These are phyloP conservation scores for Saturnispora galanensis DNA, from an alignment of 805 yeast species.

Conservation along the genomic window DNA sequence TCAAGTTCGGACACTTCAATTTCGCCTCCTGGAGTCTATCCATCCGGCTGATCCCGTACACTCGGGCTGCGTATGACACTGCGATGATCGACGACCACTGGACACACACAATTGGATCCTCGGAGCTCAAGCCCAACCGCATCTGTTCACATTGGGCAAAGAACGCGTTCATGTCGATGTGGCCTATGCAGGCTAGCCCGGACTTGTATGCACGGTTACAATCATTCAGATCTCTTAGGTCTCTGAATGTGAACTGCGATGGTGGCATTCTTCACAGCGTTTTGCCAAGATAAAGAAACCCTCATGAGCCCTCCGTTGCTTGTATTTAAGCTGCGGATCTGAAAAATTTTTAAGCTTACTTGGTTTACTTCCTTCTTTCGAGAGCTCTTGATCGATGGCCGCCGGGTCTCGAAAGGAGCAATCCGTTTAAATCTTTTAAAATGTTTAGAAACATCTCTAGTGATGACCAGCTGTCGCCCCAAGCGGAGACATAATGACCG, in stretches of 20 bases:
- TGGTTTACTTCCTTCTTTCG: not conserved
- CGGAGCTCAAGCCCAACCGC: slow-evolving; percentile 49
- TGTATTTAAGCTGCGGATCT: not conserved
- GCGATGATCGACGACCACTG: slow-evolving; percentile 92
- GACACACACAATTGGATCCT: slow-evolving; percentile 85
- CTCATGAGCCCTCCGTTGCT: slow-evolving; percentile 2
- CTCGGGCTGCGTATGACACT: slow-evolving; percentile 81
- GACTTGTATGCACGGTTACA: slow-evolving; percentile 42
- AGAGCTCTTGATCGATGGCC: not conserved
- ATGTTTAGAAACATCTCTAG: slow-evolving; percentile 7
- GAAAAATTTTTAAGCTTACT: not conserved
- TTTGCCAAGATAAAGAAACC: not conserved
- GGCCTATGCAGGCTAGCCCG: slow-evolving; percentile 71
- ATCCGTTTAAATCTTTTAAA: not conserved
- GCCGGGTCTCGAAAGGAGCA: not conserved
- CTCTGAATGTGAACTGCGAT: slow-evolving; percentile 39
- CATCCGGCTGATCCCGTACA: slow-evolving; percentile 72
- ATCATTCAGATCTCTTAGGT: slow-evolving; percentile 40
- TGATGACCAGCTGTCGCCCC: slow-evolving; percentile 75
- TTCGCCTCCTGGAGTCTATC: slow-evolving; percentile 60
- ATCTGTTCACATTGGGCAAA: slow-evolving; percentile 91
- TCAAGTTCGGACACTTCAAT: slow-evolving; percentile 63
- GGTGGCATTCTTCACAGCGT: not conserved
- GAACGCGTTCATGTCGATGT: slow-evolving; percentile 89
- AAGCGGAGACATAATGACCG: slow-evolving; percentile 59